A percentile compares a stretch with the other conserved stretches of the same genome.
Evolutionary conservation across 768 basidiomycete species (phyloP).

Genomic region (Auricularia sp.): DNA sequence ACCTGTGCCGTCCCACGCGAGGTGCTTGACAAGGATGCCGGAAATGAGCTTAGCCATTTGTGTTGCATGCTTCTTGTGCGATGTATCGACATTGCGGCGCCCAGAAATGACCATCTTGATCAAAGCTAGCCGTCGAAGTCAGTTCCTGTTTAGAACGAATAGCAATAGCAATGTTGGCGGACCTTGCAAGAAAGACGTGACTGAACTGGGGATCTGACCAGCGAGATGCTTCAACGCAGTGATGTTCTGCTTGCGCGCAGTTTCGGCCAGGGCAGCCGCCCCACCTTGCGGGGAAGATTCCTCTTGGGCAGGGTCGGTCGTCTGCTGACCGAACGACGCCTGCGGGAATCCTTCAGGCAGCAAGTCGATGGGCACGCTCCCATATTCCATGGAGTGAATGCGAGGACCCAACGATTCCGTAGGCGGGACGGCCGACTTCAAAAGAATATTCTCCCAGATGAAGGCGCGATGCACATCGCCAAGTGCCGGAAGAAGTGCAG

Average conservation of each 20-base stretch:
- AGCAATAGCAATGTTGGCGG: slow-evolving; percentile 9
- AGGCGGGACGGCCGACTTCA: slow-evolving; percentile 43
- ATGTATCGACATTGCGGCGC: slow-evolving; percentile 61
- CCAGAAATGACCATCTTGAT: slow-evolving; percentile 74
- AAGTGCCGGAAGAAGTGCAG: slow-evolving; percentile 57
- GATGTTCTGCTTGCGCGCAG: slow-evolving; percentile 52
- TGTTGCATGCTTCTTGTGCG: slow-evolving; percentile 68
- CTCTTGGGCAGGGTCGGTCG: not conserved
- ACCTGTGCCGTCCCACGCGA: slow-evolving; percentile 47
- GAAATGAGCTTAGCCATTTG: slow-evolving; percentile 63
- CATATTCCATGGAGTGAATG: not conserved
- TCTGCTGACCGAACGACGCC: not conserved
- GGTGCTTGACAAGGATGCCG: slow-evolving; percentile 58
- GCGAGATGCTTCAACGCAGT: slow-evolving; percentile 71
- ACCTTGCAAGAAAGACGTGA: slow-evolving; percentile 86
- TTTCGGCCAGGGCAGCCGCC: slow-evolving; percentile 3
- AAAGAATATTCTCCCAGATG: slow-evolving; percentile 78
- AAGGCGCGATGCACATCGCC: slow-evolving; percentile 73
- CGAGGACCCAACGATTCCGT: not conserved
- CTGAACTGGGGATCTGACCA: slow-evolving; percentile 59
- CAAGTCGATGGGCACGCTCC: slow-evolving; percentile 4
- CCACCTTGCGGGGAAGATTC: not conserved
- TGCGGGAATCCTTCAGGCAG: not conserved
- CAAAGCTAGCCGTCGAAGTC: slow-evolving; percentile 42
- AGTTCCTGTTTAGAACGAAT: not conserved